Percentiles rank a stretch among this genome's conserved stretches.
phyloP scores from a whole-genome alignment of 768 basidiomycete genomes.

The Calocera viscosa region DNA sequence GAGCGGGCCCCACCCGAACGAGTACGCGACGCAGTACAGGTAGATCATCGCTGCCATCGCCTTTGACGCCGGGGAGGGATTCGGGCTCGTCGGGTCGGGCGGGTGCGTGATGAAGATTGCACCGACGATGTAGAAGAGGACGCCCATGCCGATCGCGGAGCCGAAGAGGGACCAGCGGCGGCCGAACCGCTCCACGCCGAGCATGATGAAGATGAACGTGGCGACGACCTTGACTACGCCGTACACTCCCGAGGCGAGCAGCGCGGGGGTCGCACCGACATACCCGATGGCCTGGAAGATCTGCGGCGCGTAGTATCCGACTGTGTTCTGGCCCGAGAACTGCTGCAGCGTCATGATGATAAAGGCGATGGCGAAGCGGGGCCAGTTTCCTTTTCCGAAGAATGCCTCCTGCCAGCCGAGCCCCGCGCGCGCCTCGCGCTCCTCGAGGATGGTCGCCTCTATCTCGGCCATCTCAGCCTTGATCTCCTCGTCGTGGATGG shows the following conservation, averaged over 20 bases:
- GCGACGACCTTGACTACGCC: conserved; percentile 32
- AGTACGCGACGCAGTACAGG: conserved; percentile 78
- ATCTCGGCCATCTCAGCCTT: conserved; percentile 45
- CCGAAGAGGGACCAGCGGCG: conserved; percentile 45
- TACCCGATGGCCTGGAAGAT: conserved; percentile 29
- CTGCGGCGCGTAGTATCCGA: conserved; percentile 32
- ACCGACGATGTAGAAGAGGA: conserved; percentile 70
- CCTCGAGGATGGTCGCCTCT: conserved; percentile 64
- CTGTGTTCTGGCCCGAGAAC: conserved; percentile 71
- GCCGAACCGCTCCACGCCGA: conserved; percentile 29
- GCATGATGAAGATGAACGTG: conserved; percentile 27
- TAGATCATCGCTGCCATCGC: conserved; percentile 82
- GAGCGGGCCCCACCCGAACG: conserved; percentile 67
- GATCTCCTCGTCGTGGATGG: conserved; percentile 25
- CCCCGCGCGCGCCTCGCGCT: conserved; percentile 50
- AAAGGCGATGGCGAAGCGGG: conserved; percentile 77
- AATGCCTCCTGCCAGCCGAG: conserved; percentile 60
- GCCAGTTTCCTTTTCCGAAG: conserved; percentile 66
- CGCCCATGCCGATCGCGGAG: conserved; percentile 60
- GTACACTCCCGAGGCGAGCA: conserved; percentile 30
- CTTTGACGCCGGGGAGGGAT: conserved; percentile 42
- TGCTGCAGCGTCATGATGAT: conserved; percentile 58
- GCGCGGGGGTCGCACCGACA: conserved; percentile 22
- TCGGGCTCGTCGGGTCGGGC: conserved; percentile 29
- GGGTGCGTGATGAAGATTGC: conserved; percentile 72